Percentiles rank a stretch among this genome's conserved stretches.
phyloP scores from a whole-genome alignment of 2,329 filamentous ascomycete species.

The Exutisphaerella laricina region DNA sequence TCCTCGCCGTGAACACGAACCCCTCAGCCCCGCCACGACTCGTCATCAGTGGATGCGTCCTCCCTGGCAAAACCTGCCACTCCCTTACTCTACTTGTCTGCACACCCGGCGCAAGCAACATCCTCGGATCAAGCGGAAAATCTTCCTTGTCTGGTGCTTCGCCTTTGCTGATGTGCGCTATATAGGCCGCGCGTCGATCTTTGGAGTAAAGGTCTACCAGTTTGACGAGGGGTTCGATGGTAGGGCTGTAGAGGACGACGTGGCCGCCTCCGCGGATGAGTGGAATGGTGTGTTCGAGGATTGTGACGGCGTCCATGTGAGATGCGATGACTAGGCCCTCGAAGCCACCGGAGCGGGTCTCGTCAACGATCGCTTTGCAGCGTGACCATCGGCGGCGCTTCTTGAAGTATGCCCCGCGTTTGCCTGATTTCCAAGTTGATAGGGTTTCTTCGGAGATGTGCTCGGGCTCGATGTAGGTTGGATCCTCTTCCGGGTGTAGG shows the following conservation, averaged over 20 bases:
- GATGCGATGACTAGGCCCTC: conserved; percentile 78
- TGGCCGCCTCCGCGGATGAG: conserved; percentile 77
- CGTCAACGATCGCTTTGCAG: conserved; percentile 65
- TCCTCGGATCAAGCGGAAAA: conserved; percentile 80
- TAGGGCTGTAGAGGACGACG: conserved; percentile 78
- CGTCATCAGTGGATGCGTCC: conserved; percentile 94
- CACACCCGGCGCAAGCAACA: conserved; percentile 71
- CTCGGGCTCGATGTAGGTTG: conserved; percentile 65
- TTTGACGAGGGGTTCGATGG: conserved; percentile 69
- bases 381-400: conserved; percentile 80
- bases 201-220: conserved; percentile 82
- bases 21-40: conserved; percentile 81
- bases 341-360: conserved; percentile 69
- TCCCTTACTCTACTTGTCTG: conserved; percentile 72
- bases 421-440: conserved; percentile 69
- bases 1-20: conserved; percentile 78
- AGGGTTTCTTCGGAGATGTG: conserved; percentile 56
- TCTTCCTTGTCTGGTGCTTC: conserved; percentile 49
- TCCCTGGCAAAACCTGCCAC: conserved; percentile 87
- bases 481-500: conserved; percentile 67
- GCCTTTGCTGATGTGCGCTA: conserved; percentile 36
- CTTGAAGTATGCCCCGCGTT: conserved; percentile 77
- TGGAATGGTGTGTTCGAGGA: conserved; percentile 70
- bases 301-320: conserved; percentile 70
- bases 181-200: conserved; percentile 70